Evolutionary conservation across 495 filamentous ascomycete species (phyloP).

Genomic region (Sphaerosporella brunnea): DNA sequence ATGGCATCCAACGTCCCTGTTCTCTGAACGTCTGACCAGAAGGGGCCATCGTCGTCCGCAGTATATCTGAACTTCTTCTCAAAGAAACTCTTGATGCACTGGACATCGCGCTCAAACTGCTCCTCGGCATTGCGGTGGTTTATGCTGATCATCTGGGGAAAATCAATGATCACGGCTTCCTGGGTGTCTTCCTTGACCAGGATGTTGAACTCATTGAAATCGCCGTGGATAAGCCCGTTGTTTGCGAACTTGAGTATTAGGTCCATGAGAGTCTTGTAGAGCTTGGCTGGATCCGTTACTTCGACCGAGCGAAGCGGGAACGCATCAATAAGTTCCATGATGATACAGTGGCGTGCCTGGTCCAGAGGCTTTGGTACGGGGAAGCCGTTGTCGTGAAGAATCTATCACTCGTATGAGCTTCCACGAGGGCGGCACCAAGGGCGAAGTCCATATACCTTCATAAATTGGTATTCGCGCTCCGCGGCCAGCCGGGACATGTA

Average conservation of each 20-base stretch:
- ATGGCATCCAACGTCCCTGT: constrained; percentile 63
- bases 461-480: constrained; percentile 80
- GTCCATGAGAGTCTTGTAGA: constrained; percentile 79
- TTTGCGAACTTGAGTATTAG: constrained; percentile 71
- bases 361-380: constrained; percentile 71
- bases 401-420: constrained; percentile 2
- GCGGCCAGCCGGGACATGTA: constrained; percentile 88
- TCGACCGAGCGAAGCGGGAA: constrained; percentile 69
- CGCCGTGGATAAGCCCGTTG: constrained; percentile 85
- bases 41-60: constrained; percentile 64
- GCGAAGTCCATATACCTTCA: constrained; percentile 40
- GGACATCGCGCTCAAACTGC: constrained; percentile 89
- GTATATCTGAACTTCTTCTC: constrained; percentile 72
- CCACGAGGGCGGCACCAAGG: background rate
- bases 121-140: constrained; percentile 81
- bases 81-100: constrained; percentile 89
- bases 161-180: constrained; percentile 76
- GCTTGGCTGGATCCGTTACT: constrained; percentile 55
- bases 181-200: constrained; percentile 57
- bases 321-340: constrained; percentile 82
- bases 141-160: constrained; percentile 95
- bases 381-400: constrained; percentile 60
- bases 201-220: constrained; percentile 99
- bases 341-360: constrained; percentile 80
- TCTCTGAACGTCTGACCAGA: constrained; percentile 66